Percentiles rank a stretch among this genome's conserved stretches.
Evolutionary conservation across 805 yeast genomes (phyloP).

Genomic region (Starmerella floricola): DNA sequence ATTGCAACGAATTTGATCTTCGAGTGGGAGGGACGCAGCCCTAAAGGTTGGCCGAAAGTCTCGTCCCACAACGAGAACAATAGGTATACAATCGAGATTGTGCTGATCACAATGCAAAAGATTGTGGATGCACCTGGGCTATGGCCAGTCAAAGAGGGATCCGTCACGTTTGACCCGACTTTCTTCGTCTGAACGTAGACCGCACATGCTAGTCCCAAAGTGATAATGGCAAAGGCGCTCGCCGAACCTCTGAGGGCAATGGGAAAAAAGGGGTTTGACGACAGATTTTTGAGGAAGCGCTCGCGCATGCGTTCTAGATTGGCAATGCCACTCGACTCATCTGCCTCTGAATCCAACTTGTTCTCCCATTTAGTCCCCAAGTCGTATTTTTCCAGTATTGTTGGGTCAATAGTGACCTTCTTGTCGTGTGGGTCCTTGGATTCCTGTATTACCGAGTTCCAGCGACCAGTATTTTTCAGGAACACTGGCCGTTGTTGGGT

Average conservation of each 20-base stretch:
- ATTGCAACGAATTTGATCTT: constrained; percentile 70
- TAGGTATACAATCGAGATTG: constrained; percentile 64
- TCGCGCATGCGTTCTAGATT: constrained; percentile 4
- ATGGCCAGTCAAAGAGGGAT: constrained; percentile 41
- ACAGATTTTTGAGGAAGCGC: constrained; percentile 32
- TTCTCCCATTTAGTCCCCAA: constrained; percentile 21
- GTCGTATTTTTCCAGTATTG: constrained; percentile 16
- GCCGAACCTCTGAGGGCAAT: constrained; percentile 54
- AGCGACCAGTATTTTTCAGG: constrained; percentile 12
- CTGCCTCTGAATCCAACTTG: constrained; percentile 9
- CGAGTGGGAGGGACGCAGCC: constrained; percentile 71
- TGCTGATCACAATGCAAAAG: constrained; percentile 80
- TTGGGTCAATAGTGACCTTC: constrained; percentile 7
- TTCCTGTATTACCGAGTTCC: constrained; percentile 13
- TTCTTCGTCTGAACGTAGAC: constrained; percentile 28
- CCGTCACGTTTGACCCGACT: background rate
- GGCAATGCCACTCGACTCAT: background rate
- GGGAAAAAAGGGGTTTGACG: constrained; percentile 73
- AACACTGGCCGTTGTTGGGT: constrained; percentile 3
- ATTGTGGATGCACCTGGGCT: constrained; percentile 56
- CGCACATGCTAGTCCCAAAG: constrained; percentile 62
- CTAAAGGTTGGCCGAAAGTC: constrained; percentile 82
- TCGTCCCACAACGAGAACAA: constrained; percentile 81
- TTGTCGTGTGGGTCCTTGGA: no score
- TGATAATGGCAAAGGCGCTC: constrained; percentile 46